Base-by-base conservation (phyloP, 345 rosid species). In the Gossypium stocksii region DNA sequence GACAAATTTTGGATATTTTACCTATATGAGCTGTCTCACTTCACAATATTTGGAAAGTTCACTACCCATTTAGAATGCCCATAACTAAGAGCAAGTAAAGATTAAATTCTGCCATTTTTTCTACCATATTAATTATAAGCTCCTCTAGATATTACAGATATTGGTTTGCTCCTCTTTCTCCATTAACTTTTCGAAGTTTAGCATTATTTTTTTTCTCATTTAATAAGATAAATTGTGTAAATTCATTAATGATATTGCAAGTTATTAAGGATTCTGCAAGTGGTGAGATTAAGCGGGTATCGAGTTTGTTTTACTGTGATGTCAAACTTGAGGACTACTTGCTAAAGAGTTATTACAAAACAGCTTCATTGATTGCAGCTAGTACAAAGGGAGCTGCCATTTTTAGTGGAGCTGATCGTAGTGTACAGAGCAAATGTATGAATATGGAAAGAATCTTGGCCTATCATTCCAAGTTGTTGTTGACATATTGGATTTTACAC, bases 381-480 rank as follows among this genome's bases (percentile, higher is more conserved):
- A 93, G 99, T 72, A 93, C 98, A 51, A 91, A 90, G 85, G 97
- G 94, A 82, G 97, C 95, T 70, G 94, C 97, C 19, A 83, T 95
- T 34, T 93, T 93, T 80, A 93, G 97, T 60, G 87, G 87, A 51
- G 96, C 87, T 23, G 90, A 85, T 83, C 60, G 46, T n/a, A 69
- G 65, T 29, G 72, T 87, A 66, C 88, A 0, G 86, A 85, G 84
- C 78, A 84, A 77, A 90, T 91, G 99, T 90, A 86, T 73, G 88
- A 93, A 29, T 91, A 87, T 1, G 98, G 97, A 7, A 93, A 78
- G 85, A 95, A 93, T 82, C 91, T 95, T 9, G 99, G 99, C 17
- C 82, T 93, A n/a, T 91, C 98, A 48, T 95, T 91, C 77, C 98
- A 93, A 81, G 89, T 95, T 9, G 93, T 90, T 9, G 98, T 91